Conservation (phyloP, 2,329 filamentous ascomycete genomes). For the Colletotrichum sp. region DNA sequence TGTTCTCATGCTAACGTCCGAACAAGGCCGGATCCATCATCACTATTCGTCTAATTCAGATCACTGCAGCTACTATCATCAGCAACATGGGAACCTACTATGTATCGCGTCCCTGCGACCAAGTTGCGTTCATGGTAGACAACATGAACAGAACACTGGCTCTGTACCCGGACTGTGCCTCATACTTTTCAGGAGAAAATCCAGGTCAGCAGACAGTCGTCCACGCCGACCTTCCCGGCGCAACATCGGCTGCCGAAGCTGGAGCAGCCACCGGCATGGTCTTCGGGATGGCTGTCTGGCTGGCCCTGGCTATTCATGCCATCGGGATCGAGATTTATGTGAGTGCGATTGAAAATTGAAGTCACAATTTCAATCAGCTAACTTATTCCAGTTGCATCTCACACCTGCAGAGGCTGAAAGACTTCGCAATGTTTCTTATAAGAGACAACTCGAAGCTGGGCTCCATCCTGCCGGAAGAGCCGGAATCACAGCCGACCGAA, state of each 20-base stretch:
- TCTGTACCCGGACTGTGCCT: conserved; percentile 47
- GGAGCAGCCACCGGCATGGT: conserved; percentile 45
- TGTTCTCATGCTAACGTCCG: rapidly evolving
- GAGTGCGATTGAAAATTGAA: neutral
- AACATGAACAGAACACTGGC: conserved; percentile 26
- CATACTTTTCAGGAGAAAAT: conserved; percentile 36
- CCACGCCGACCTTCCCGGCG: conserved; percentile 32
- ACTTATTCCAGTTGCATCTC: conserved; percentile 40
- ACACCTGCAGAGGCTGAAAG: conserved; percentile 56
- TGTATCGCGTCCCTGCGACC: conserved; percentile 47
- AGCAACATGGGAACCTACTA: conserved; percentile 31
- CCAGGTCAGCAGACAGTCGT: conserved; percentile 30
- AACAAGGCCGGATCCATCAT: conserved; percentile 50
- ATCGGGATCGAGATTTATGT: conserved; percentile 27
- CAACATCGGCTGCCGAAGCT: conserved; percentile 26
- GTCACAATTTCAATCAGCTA: neutral
- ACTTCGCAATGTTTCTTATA: conserved; percentile 56
- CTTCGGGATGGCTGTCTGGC: conserved; percentile 57
- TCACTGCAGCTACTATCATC: conserved; percentile 37
- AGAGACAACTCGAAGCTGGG: conserved; percentile 57
- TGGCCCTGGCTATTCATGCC: conserved; percentile 21
- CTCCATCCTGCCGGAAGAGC: conserved; percentile 49
- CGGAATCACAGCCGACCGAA: conserved; percentile 45
- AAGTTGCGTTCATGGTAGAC: conserved; percentile 45
- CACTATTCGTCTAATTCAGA: conserved; percentile 51